Base-by-base conservation (phyloP, 345 rosid species). In the Ailanthus altissimus region DNA sequence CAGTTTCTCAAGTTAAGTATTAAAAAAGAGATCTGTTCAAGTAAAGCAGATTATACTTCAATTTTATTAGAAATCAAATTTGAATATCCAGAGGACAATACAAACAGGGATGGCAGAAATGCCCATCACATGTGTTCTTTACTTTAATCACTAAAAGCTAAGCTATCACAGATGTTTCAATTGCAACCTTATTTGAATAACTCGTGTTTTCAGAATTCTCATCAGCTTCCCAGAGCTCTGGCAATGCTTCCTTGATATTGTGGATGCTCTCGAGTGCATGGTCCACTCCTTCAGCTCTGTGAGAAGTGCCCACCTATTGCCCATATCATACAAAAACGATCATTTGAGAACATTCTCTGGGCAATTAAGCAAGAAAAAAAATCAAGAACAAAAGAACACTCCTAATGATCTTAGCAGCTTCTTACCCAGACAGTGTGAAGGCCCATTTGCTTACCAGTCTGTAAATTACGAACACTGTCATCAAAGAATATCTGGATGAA, bases 341-440 rank as follows among this genome's bases (percentile, higher is more conserved):
- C n/a, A n/a, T n/a, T n/a, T 47, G 5, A 36, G 5, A 66, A 46
- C 38, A 11, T 72, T 49, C 67, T 58, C 64, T 45, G 53, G 64
- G 45, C 5, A 68, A 53, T 18, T 32, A 64, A 50, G 56, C 13
- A 26, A 62, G 14, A 21, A 36, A 40, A 2, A 13, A 21, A 16
- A n/a, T 11, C 46, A n/a, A 46, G n/a, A 18, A 21, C 0, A 54
- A 11, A 11, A 54, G 6, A 1, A 54, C n/a, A 47, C 10, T 47
- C 51, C 12, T 47, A 9, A 8, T 40, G 14, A 38, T 11, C 23
- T 46, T 28, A 20, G 47, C n/a, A 46, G 75, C n/a, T n/a, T n/a
- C 94, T 81, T 81, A 93, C 97, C 94, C 82, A 87, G 18, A 96
- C 95, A 0, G 98, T 92, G 75, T 93, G 86, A 58, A 96, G 97